These are phyloP conservation scores for Cercospora zeae-maydis DNA, from an alignment of 2,329 filamentous ascomycete species.

Conservation along the genomic window DNA sequence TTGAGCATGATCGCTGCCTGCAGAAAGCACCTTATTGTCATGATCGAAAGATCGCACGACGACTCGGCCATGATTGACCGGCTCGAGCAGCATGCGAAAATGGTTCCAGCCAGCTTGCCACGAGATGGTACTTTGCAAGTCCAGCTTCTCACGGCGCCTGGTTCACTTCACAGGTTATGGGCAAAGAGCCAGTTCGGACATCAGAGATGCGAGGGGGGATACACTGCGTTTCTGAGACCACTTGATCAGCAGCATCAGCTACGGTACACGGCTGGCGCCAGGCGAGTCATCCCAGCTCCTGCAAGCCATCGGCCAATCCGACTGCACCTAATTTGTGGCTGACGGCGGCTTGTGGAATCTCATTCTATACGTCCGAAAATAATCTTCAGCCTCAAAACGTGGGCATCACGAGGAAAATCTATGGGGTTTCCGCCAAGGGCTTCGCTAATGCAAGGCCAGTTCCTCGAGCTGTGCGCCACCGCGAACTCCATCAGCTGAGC, in stretches of 20 bases:
- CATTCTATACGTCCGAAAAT: not conserved
- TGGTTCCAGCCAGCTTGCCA: not conserved
- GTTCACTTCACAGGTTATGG: not conserved
- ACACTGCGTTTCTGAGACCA: not conserved
- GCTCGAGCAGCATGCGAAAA: not conserved
- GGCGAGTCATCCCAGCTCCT: not conserved
- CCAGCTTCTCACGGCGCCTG: not conserved
- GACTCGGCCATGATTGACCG: no score
- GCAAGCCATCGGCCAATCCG: slow-evolving; percentile 1
- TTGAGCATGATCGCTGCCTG: no score
- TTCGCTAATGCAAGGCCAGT: slow-evolving; percentile 1
- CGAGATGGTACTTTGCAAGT: not conserved
- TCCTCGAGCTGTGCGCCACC: not conserved
- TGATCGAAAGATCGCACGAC: no score
- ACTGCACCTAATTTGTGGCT: not conserved
- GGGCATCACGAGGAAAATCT: not conserved
- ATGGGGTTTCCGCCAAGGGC: not conserved
- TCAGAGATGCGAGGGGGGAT: not conserved
- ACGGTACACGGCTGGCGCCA: not conserved
- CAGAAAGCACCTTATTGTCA: no score
- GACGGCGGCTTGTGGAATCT: not conserved
- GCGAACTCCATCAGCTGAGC: not conserved
- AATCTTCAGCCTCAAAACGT: not conserved
- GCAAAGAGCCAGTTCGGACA: not conserved
- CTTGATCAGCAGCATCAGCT: not conserved